Base-by-base conservation (phyloP, 768 basidiomycete species). In the Mycena polygramma region DNA sequence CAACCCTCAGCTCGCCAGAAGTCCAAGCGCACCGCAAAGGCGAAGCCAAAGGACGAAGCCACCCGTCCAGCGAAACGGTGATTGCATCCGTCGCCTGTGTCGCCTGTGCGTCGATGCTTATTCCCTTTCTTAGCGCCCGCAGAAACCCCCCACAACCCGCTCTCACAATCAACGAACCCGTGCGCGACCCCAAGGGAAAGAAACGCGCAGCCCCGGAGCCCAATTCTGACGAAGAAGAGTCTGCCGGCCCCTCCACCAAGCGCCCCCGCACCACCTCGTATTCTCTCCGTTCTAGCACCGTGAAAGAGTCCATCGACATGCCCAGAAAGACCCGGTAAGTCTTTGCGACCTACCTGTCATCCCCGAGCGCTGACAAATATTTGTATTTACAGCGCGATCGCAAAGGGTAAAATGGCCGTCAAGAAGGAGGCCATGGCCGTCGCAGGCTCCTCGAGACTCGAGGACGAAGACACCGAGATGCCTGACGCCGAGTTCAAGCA, bases 131-230 rank as follows among this genome's bases (percentile, higher is more conserved):
- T 77, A 94, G 92, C 80, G 83, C 87, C 75, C 89, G 91, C 77
- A 89, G 90, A 77, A 84, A 86, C 70, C 87, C 88, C 57, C 64
- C 78, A 71, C 75, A 83, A 76, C 57, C 83, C 73, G 78, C 86
- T 74, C 80, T 88, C 82, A 83, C 88, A 66, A 95, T 94, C 81
- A 91, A 90, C 90, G 94, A 95, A 86, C 89, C 91, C 57, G 74
- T 83, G 4, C 87, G 86, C 77, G 94, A 95, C 82, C 81, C 81
- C 73, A 97, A 97, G 82, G 96, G 95, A 68, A 98, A 98, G 90
- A 97, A 97, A 84, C 92, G 94, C 76, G 95, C 94, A 46, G 89
- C 86, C 39, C 91, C 92, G 57, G 93, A 95, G 82, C 81, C 84
- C 41, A 81, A 81, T 73, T 89, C 89, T 52, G 92, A 92, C 81